Conservation (phyloP, 352 stramenopile genomes). For the Phytophthora ramorum region DNA sequence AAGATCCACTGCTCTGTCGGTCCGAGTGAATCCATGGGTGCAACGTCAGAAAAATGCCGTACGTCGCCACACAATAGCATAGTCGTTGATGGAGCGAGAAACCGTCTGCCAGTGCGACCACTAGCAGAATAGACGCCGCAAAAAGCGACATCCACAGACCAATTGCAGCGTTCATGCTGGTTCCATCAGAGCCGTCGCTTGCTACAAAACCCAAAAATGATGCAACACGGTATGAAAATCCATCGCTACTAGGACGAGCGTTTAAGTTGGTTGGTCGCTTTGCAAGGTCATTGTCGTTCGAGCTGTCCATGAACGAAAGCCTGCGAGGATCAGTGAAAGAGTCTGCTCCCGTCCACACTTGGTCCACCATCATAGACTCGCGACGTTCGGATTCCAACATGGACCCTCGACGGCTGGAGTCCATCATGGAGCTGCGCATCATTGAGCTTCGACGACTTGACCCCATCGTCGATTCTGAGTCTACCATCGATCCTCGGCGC, state of each 20-base stretch:
- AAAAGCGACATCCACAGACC: constrained; percentile 69
- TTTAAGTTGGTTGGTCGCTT: constrained; percentile 10
- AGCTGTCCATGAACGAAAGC: constrained; percentile 40
- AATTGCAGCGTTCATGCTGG: constrained; percentile 46
- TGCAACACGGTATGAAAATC: constrained; percentile 27
- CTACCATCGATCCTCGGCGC: constrained; percentile 26
- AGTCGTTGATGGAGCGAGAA: constrained; percentile 56
- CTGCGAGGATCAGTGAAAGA: constrained; percentile 26
- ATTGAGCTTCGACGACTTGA: constrained; percentile 24
- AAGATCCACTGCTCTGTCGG: background rate
- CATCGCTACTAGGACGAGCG: constrained; percentile 2
- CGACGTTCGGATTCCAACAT: constrained; percentile 44
- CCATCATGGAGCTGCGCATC: constrained; percentile 17
- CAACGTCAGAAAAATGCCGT: constrained; percentile 58
- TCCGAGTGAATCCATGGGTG: constrained; percentile 60
- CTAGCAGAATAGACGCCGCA: constrained; percentile 51
- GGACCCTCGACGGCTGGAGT: constrained; percentile 31
- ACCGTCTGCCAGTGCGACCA: constrained; percentile 49
- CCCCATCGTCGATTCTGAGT: constrained; percentile 7
- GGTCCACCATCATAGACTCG: constrained; percentile 44
- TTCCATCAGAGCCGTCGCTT: constrained; percentile 17
- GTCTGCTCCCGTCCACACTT: constrained; percentile 34
- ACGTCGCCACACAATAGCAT: constrained; percentile 50
- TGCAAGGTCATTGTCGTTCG: constrained; percentile 9
- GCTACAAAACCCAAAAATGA: constrained; percentile 38